These are phyloP conservation scores for Apostasia shenzhenica DNA, from an alignment of 106 monocot species.

Conservation along the genomic window DNA sequence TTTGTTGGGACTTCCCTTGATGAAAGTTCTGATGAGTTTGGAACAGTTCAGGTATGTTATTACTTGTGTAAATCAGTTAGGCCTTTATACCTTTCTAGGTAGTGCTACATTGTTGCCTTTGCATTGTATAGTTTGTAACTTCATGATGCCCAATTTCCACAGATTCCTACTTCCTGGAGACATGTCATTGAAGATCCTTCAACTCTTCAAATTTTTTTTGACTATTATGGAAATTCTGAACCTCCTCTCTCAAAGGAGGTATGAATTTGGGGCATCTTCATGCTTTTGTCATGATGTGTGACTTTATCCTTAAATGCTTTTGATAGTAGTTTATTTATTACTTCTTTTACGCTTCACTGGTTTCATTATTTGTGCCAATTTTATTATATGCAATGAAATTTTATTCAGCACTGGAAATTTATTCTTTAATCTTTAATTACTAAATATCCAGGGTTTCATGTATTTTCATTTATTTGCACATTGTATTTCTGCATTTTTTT, in stretches of 20 bases:
- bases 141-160: conserved; percentile 12
- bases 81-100: neutral
- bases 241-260: conserved; percentile 95
- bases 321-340: neutral
- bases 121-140: neutral
- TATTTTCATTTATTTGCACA: no score
- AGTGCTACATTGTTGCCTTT: neutral
- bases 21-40: conserved; percentile 99
- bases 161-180: conserved; percentile 94
- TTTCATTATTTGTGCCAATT: neutral
- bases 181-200: conserved; percentile 72
- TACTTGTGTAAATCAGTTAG: neutral
- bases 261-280: neutral
- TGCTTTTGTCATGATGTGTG: neutral
- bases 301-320: neutral
- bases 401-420: no score
- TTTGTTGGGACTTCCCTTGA: conserved; percentile 92
- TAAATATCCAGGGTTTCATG: no score
- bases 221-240: conserved; percentile 68
- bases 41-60: conserved; percentile 80
- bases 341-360: neutral
- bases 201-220: conserved; percentile 92
- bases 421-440: no score
- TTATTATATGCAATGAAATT: neutral
- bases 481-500: no score